A percentile compares a stretch with the other conserved stretches of the same genome.
These are phyloP conservation scores for Spathaspora hagerdaliae DNA, from an alignment of 805 yeast species.

Conservation along the genomic window DNA sequence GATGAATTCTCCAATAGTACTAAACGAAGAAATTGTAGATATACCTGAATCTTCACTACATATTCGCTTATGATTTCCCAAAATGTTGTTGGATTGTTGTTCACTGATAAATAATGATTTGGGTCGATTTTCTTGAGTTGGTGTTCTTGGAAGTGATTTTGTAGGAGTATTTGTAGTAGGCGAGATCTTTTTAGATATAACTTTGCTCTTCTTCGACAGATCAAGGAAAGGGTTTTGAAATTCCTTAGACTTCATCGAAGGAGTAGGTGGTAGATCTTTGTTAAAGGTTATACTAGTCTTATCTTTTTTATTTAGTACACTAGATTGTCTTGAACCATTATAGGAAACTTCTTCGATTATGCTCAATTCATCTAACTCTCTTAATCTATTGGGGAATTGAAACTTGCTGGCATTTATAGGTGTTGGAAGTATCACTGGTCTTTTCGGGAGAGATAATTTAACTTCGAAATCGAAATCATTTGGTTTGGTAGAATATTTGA, in stretches of 20 bases:
- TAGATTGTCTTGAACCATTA: conserved; percentile 26
- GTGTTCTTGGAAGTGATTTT: too few species aligned
- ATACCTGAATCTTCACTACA: conserved; percentile 38
- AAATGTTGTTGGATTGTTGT: conserved; percentile 6
- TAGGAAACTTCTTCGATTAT: conserved; percentile 38
- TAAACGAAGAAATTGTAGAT: conserved; percentile 34
- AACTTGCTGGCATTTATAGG: conserved; percentile 19
- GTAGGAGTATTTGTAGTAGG: background rate
- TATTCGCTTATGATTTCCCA: conserved; percentile 20
- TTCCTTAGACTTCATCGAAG: background rate
- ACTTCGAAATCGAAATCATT: background rate
- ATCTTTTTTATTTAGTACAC: conserved; percentile 14
- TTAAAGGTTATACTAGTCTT: background rate
- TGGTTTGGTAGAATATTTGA: too few species aligned
- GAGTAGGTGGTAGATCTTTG: conserved; percentile 10
- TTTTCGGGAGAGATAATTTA: background rate
- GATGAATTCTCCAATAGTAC: conserved; percentile 30
- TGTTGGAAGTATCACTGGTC: conserved; percentile 14
- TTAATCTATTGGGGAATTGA: conserved; percentile 9
- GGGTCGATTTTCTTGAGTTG: background rate
- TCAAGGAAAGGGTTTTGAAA: background rate
- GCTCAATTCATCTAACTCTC: conserved; percentile 35
- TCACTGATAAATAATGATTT: conserved; percentile 5
- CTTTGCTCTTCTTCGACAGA: background rate
- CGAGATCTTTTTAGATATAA: background rate